Evolutionary conservation across 2,329 filamentous ascomycete genomes (phyloP), one percentile per base, ranked within the genome.

Genomic region (Colletotrichum chrysophilum): DNA sequence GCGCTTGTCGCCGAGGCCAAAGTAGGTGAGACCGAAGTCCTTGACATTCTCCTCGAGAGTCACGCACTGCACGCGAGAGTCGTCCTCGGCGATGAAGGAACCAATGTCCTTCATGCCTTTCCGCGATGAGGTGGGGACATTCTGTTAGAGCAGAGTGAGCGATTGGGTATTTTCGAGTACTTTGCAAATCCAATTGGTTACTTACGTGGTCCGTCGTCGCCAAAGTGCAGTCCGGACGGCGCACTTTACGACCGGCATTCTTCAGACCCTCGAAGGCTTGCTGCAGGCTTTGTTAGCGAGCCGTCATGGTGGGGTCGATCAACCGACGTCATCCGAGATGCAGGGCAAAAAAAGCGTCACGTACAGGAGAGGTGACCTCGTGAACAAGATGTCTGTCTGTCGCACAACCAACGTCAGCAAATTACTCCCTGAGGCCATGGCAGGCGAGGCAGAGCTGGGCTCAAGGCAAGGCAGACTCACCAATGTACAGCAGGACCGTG

Each of bases 1-100:
- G 79, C 97, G 93, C 90, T 97, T 97, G 87, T 98, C 96, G 80
- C 94, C 95, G 78, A 99, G 93, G 77, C 97, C 97, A 83, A 99
- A 99, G 88, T 98, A 98, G 84, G 96, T 98, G 82, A 99, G 90
- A 82, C 95, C 96, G 84, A 98, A 98, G 79, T 96, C 95, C 88
- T 96, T 97, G 81, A 99, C 96, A 81, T 99, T 99, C 81, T 98
- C 94, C 88, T 99, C 97, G 77, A 99, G 93, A 55, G 97, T 98
- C 82, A 96, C 93, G 86, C 96, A 98, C 91, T 99, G 97, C 79
- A 95, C 91, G 82, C 96, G 92, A 76, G 96, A 98, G 85, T 98
- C 97, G 78, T 95, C 94, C 87, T 98, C 96, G 83, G 98, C 92
- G 85, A 98, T 96, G 85, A 99, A 99, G 79, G 94, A 94, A 81